These are phyloP conservation scores for Colletotrichum coccodes DNA, from an alignment of 2,329 filamentous ascomycete genomes.

Conservation along the genomic window DNA sequence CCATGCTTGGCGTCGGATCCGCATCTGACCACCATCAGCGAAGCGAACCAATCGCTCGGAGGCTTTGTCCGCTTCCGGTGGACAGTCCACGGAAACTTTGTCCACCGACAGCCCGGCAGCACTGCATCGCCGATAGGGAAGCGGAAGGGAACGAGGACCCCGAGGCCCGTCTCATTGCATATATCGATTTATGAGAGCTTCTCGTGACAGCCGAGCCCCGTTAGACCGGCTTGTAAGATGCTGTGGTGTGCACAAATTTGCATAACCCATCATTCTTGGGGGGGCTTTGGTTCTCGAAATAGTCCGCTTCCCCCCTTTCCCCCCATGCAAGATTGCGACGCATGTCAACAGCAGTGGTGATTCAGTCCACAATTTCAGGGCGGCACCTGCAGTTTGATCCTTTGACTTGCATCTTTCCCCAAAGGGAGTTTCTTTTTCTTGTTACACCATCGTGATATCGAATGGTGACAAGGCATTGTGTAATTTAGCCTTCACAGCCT, in stretches of 20 bases:
- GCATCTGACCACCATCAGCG: neutral
- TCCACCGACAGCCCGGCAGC: neutral
- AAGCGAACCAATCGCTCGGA: neutral
- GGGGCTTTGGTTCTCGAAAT: neutral
- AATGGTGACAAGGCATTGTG: too few species aligned
- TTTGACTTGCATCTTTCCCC: too few species aligned
- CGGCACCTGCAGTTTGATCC: too few species aligned
- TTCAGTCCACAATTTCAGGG: neutral
- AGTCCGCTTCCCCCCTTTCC: neutral
- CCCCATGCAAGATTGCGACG: neutral
- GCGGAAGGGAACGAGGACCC: neutral
- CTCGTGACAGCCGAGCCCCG: neutral
- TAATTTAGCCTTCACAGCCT: too few species aligned
- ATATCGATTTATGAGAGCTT: neutral
- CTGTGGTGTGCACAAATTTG: too few species aligned
- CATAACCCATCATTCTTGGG: too few species aligned
- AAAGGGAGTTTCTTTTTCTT: too few species aligned
- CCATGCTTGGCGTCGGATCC: slow-evolving; percentile 11
- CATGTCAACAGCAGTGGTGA: neutral
- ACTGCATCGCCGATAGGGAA: neutral
- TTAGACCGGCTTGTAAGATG: too few species aligned
- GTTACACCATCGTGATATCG: too few species aligned
- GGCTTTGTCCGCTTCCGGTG: neutral
- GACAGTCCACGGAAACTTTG: neutral
- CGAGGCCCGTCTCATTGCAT: neutral